Base-by-base conservation (phyloP, 495 filamentous ascomycete species). In the Bacidia gigantensis region DNA sequence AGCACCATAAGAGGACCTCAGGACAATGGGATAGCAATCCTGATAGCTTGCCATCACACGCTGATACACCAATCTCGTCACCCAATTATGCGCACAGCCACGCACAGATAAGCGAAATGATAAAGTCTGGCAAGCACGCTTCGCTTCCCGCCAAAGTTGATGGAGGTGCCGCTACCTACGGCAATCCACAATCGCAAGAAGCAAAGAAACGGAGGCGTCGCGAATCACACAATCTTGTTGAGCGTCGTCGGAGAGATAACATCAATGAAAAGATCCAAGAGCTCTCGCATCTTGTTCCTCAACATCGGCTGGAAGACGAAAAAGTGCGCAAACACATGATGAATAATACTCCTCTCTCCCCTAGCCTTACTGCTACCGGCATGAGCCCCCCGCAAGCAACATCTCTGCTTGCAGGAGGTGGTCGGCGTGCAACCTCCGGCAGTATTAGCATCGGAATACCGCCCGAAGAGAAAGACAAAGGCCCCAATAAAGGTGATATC, bases 231-330 rank as follows among this genome's bases (percentile, higher is more conserved):
- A 98, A 98, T 60, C 73, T 94, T 42, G 92, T 98, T 10, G 92
- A 98, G 65, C 86, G 92, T 47, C 82, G 92, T 26, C 83, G 92
- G 44, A 80, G 92, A 42, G 92, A 98, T 67, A 96, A 98, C 58
- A 98, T 98, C 72, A 98, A 98, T 60, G 92, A 98, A 64, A 79
- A 92, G 5, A 98, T 98, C 53, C 90, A 97, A 58, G 92, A 98
- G 59, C 76, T 98, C 3, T 92, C 87, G 57, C 86, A 89, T 60
- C 77, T 98, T 1, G 92, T 98, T 11, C 92, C 92, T 21, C 74
- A 81, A 56, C 92, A 98, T 64, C 83, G 92, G 14, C 75, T 98
- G 12, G 92, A 98, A 59, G 92, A 98, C 63, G 92, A 98, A 65
- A 96, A 95, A 62, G 82, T 98, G 25, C 83, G 88, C 29, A 97